These are phyloP conservation scores for Alternaria ethzedia DNA, from an alignment of 2,329 filamentous ascomycete species.

Conservation along the genomic window DNA sequence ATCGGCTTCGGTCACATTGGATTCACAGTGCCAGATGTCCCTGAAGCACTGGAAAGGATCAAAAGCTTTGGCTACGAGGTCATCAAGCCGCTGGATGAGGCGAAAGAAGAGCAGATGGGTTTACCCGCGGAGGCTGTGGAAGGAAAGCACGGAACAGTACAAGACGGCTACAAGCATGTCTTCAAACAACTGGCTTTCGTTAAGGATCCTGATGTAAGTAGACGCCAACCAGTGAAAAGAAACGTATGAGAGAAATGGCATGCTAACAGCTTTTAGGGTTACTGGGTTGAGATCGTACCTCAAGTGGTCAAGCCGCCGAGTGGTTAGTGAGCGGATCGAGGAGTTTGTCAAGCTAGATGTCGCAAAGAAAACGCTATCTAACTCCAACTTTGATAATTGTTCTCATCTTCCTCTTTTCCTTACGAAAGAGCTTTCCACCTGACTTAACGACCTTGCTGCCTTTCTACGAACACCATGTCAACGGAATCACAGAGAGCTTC, in stretches of 20 bases:
- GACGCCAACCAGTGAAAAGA: not conserved
- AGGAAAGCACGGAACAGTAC: conserved; percentile 24
- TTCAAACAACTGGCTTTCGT: conserved; percentile 44
- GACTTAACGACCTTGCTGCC: not conserved
- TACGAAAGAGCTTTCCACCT: not conserved
- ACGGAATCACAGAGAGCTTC: no score
- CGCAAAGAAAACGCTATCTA: not conserved
- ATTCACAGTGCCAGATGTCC: conserved; percentile 44
- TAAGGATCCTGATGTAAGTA: conserved; percentile 44
- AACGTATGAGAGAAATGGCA: not conserved
- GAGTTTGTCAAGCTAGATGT: not conserved
- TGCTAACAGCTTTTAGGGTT: conserved; percentile 29
- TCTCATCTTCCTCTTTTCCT: not conserved
- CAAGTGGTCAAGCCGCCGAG: conserved; percentile 19
- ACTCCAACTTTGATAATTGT: not conserved
- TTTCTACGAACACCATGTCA: not conserved
- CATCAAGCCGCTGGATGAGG: conserved; percentile 37
- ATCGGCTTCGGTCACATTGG: conserved; percentile 46
- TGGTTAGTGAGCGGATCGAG: not conserved
- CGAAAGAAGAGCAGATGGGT: conserved; percentile 31
- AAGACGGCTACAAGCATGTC: conserved; percentile 36
- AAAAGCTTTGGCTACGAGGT: conserved; percentile 32
- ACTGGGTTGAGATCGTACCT: conserved; percentile 41
- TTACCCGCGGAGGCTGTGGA: conserved; percentile 24
- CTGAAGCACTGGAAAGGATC: conserved; percentile 27